phyloP scores from a whole-genome alignment of 495 filamentous ascomycete genomes.

The Aspergillus sclerotiicarbonarius region DNA sequence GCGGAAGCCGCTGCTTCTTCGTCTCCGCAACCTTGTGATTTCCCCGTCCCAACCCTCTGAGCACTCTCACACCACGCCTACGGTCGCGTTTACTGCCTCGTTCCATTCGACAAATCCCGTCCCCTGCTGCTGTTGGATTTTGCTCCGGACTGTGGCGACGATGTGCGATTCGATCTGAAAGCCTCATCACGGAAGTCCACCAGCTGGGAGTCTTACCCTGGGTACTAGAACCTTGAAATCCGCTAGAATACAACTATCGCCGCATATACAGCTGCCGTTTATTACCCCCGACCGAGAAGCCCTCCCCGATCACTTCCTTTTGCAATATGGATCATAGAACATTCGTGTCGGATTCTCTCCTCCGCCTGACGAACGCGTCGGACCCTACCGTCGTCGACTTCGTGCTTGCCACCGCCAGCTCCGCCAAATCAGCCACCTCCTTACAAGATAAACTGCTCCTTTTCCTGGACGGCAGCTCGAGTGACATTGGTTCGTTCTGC shows the following conservation, averaged over 20 bases:
- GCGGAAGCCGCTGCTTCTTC: not conserved
- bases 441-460: slow-evolving; percentile 53
- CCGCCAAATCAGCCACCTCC: slow-evolving; percentile 50
- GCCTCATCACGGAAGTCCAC: not conserved
- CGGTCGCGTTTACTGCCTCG: not conserved
- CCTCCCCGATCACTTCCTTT: not conserved
- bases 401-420: slow-evolving; percentile 57
- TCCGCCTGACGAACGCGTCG: slow-evolving; percentile 56
- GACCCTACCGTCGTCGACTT: slow-evolving; percentile 63
- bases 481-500: slow-evolving; percentile 51
- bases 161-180: not conserved
- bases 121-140: not conserved
- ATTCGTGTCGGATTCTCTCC: slow-evolving; percentile 48
- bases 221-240: not conserved
- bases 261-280: not conserved
- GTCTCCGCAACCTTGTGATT: not conserved
- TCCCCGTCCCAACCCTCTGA: not conserved
- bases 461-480: slow-evolving; percentile 53
- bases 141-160: not conserved
- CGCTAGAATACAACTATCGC: not conserved
- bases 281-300: not conserved
- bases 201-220: not conserved
- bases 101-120: not conserved
- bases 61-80: not conserved
- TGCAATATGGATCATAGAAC: slow-evolving; percentile 39